Evolutionary conservation across 1,139 yeast genomes (phyloP), one percentile per base, ranked within the genome.

Genomic region (Pichiaceae sp.): DNA sequence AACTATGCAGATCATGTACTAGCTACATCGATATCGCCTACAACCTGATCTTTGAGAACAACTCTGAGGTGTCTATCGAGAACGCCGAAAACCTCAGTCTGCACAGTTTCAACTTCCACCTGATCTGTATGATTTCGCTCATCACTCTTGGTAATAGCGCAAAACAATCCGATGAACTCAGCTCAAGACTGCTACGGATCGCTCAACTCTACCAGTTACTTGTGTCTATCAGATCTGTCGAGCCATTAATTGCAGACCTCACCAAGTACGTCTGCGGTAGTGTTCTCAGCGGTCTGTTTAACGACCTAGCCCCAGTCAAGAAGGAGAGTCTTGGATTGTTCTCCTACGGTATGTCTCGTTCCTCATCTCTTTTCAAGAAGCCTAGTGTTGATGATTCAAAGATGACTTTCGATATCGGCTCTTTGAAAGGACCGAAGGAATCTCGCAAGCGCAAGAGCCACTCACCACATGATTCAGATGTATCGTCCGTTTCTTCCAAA

Each of bases 71-170:
- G 7, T 47, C 52, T 14, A 35, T 47, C 19, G 45, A 44, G 29
- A 48, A 46, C 24, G 43, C 52, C 2, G 56, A 53, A 34, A 40
- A 37, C 35, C 37, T 53, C 26, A 42, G 54, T 31, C 43, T 51
- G 25, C 53, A 52, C 35, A 50, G 56, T 38, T 53, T 53, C 41
- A 53, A 53, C 36, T 52, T 53, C 36, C 58, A 53, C 36, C 40
- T 53, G 21, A 21, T 53, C 30, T 45, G 46, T 11, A 38, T 53
- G 35, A 37, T 52, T 23, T 44, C 56, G 12, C 42, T 53, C 4
- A 42, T 44, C 14, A 39, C 36, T 15, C 39, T 53, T 20, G 43
- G 46, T 18, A 42, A 42, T 15, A 31, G 40, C 3, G 34, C 35
- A n/a, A 47, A 45, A 23, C 38, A 7, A 7, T 21, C 36, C 16